phyloP scores from a whole-genome alignment of 1,139 yeast genomes.

The Scheffersomyces segobiensis region DNA sequence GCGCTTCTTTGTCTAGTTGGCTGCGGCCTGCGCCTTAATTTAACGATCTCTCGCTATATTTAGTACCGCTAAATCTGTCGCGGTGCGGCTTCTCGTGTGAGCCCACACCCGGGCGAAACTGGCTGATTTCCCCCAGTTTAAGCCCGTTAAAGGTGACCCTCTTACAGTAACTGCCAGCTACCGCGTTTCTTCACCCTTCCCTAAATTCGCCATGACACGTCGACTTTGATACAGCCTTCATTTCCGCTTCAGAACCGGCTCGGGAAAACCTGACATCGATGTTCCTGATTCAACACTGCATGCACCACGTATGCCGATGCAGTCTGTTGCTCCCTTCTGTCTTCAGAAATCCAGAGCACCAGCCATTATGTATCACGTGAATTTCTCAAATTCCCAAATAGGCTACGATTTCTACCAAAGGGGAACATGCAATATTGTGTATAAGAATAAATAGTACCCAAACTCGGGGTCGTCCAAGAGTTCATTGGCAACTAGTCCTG shows the following conservation, averaged over 20 bases:
- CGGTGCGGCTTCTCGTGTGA: background rate
- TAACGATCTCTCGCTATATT: background rate
- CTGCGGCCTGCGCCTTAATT: background rate
- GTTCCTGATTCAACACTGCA: background rate
- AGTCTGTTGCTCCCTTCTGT: background rate
- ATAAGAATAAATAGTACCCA: background rate
- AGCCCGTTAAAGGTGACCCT: background rate
- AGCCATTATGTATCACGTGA: background rate
- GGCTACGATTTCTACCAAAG: background rate
- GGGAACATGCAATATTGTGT: background rate
- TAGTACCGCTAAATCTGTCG: background rate
- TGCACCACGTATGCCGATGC: background rate
- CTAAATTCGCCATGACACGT: background rate
- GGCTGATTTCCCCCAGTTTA: background rate
- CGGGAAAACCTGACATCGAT: background rate
- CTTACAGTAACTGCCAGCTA: no score
- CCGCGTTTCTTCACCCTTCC: background rate
- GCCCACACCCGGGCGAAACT: background rate
- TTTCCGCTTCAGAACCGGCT: background rate
- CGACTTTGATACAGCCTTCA: background rate
- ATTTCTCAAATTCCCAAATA: background rate
- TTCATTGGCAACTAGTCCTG: background rate
- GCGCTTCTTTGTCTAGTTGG: background rate
- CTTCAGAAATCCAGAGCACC: background rate
- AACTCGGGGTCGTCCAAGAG: background rate